phyloP scores from a whole-genome alignment of 2,329 filamentous ascomycete species.

The Pestalotiopsis sp. region DNA sequence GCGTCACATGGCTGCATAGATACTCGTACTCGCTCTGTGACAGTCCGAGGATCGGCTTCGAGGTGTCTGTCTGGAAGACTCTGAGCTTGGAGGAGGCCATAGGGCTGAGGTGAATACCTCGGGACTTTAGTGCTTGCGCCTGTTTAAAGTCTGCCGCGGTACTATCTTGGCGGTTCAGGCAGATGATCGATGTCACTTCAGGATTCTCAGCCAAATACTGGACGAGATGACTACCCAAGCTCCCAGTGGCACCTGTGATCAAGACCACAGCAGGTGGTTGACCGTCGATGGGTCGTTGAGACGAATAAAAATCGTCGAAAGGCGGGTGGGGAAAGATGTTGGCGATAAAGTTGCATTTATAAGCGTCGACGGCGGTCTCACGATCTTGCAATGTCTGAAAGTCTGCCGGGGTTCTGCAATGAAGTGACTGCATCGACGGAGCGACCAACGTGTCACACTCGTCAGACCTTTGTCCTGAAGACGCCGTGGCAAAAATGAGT shows the following conservation, averaged over 20 bases:
- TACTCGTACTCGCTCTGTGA: constrained; percentile 35
- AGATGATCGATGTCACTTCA: constrained; percentile 38
- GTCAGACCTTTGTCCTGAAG: neutral
- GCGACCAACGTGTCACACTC: neutral
- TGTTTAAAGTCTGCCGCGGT: constrained; percentile 18
- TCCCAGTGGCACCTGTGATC: constrained; percentile 42
- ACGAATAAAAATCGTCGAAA: no score
- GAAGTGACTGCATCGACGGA: neutral
- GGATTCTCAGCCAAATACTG: constrained; percentile 26
- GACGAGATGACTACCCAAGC: constrained; percentile 40
- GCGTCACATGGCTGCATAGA: constrained; percentile 44
- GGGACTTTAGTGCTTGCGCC: constrained; percentile 17
- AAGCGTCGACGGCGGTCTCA: constrained; percentile 28
- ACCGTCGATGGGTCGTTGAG: no score
- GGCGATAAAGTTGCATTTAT: constrained; percentile 24
- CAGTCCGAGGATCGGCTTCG: constrained; percentile 46
- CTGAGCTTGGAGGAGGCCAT: constrained; percentile 36
- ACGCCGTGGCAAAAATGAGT: constrained; percentile 29
- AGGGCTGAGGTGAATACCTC: constrained; percentile 15
- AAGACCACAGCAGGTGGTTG: constrained; percentile 27
- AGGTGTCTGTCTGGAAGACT: constrained; percentile 43
- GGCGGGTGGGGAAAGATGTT: neutral
- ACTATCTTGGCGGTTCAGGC: constrained; percentile 45
- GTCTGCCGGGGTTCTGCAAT: neutral
- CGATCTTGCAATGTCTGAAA: neutral